Evolutionary conservation across 768 basidiomycete species (phyloP).

Genomic region (Naganishia kalamii): DNA sequence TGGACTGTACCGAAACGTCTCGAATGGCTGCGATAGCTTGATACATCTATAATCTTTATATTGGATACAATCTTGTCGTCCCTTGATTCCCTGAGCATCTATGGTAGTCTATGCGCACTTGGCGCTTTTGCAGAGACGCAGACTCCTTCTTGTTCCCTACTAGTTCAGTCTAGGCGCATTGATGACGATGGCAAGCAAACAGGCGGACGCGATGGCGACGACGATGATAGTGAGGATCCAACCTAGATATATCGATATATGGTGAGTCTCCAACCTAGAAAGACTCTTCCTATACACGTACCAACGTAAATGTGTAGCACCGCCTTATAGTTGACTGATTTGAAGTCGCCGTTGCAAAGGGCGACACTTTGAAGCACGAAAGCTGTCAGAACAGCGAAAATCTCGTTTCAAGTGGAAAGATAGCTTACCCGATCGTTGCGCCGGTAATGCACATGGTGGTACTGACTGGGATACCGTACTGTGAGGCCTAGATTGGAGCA

Average conservation of each 20-base stretch:
- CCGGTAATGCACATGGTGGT: constrained; percentile 47
- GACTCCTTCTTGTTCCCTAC: background rate
- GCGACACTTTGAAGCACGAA: constrained; percentile 39
- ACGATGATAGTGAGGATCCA: constrained; percentile 42
- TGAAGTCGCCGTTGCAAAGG: constrained; percentile 41
- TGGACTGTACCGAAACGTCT: no score
- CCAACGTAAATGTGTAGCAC: constrained; percentile 41
- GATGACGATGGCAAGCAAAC: constrained; percentile 40
- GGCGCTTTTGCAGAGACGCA: background rate
- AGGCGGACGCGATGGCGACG: constrained; percentile 35
- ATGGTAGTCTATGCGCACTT: background rate
- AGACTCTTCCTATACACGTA: no score
- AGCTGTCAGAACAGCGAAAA: background rate
- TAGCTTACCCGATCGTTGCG: constrained; percentile 38
- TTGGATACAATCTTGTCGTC: no score
- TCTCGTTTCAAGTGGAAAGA: no score
- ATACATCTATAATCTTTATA: no score
- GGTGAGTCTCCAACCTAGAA: constrained; percentile 37
- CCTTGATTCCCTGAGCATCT: background rate
- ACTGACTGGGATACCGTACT: constrained; percentile 43
- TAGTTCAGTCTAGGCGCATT: constrained; percentile 39
- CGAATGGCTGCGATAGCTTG: no score
- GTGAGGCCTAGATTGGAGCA: background rate
- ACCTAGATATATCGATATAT: constrained; percentile 44
- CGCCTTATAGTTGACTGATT: constrained; percentile 44